Base-by-base conservation (phyloP, 352 stramenopile genomes). In the Globisporangium emineosum region DNA sequence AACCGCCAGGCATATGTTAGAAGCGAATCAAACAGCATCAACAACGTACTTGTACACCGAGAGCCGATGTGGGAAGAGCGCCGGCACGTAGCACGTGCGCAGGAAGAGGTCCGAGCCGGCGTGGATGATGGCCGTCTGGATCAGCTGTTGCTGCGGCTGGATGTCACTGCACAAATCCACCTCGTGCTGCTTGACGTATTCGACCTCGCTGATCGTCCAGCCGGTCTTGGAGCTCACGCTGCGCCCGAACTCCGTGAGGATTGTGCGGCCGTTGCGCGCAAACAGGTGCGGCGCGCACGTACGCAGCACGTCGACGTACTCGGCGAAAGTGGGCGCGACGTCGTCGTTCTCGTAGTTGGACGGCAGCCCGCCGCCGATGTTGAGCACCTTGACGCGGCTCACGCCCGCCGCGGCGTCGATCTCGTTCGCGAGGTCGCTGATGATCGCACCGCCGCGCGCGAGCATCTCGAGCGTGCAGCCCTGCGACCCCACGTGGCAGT, bases 181-280 rank as follows among this genome's bases (percentile, higher is more conserved):
- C 15, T 82, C 79, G 49, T 91, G 82, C 29, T 67, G 58, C 72
- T 98, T 97, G 58, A 96, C 76, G 58, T 96, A 96, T 65, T 98
- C 91, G n/a, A 98, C 88, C 21, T 89, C 76, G 32, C 85, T 95
- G 19, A 96, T 86, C 15, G 89, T 86, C 73, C 91, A 91, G 19
- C 84, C 90, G 1, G 77, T 90, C 69, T 98, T 98, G 8, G 82
- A 76, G 55, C 92, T 91, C 27, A 97, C 72, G 32, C 78, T 84
- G 60, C 87, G 80, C 17, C 93, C 93, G 60, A 98, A 98, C 66
- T 98, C 93, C 15, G 93, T 98, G 17, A 98, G 67, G 68, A 98
- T 91, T 6, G 76, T 86, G 23, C 83, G 77, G 32, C 76, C 80
- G 9, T 72, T 85, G 25, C 77, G 78, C 57, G 91, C 77, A 65